Base-by-base conservation (phyloP, 1,139 yeast species). In the Pichia sp. region DNA sequence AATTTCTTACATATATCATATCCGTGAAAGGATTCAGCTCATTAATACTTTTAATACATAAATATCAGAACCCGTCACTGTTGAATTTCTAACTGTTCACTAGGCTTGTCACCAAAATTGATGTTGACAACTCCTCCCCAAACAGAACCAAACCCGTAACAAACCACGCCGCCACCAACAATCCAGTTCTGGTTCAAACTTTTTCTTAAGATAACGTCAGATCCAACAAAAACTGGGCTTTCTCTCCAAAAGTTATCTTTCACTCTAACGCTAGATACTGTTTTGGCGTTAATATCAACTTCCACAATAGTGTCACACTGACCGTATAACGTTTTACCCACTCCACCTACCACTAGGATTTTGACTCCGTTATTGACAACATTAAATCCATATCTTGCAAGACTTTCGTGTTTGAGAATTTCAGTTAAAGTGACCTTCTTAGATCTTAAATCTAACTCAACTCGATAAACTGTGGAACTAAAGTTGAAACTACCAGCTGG, bases 161-260 rank as follows among this genome's bases (percentile, higher is more conserved):
- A 88, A 1, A 87, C 90, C 0, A 87, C 92, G 2, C 95, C 95
- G 5, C 96, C 96, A 5, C 87, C 88, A 43, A 82, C 62, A 13
- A 61, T 16, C 47, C 50, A 52, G 11, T 51, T 26, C 6, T 46
- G 60, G 8, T 42, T 47, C 4, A 62, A 60, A 6, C 62, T 62
- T 13, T 59, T 49, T 10, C 45, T 40, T 5, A 62, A 61, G 3
- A 73, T 70, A 45, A 81, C 53, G 36, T 76, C 79, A 61, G 80
- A 80, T 0, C 93, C 93, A n/a, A 83, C 76, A 31, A 85, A 70
- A 58, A 86, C 70, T 1, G 88, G 87, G 1, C 78, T 72, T 0
- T 63, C 57, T 1, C 67, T 54, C 80, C 84, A 79, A 0, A 71
- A 62, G 0, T 61, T 55, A 4, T 65, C 67, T 1, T 72, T 69